Evolutionary conservation across 2,329 filamentous ascomycete species (phyloP).

Genomic region (Paraphoma chrysanthemicola): DNA sequence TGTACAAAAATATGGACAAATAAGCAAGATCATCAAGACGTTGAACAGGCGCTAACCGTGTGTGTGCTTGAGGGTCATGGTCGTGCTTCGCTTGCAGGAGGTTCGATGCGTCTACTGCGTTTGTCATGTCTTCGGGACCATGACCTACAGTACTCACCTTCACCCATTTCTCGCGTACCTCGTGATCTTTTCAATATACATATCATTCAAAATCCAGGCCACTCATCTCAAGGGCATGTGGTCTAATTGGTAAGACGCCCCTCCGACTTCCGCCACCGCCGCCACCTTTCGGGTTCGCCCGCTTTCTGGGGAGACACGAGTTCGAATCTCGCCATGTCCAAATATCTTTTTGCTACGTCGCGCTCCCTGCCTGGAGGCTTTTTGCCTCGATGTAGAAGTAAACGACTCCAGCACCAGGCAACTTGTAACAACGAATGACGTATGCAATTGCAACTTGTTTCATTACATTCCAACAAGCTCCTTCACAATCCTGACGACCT

Average conservation of each 20-base stretch:
- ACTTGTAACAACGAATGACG: too few relatives aligned
- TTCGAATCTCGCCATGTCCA: neutral
- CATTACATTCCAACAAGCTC: neutral
- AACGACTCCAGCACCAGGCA: neutral
- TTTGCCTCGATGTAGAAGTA: neutral
- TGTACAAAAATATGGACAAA: neutral
- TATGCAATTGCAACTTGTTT: neutral
- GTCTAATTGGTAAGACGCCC: neutral
- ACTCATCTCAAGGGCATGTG: neutral
- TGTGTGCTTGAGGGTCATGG: too few relatives aligned
- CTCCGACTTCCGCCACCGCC: neutral
- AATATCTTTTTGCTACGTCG: neutral
- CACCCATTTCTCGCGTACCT: neutral
- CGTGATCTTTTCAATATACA: neutral
- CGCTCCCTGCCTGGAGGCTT: neutral
- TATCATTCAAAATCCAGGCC: neutral
- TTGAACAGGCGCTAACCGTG: too few relatives aligned
- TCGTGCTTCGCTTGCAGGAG: too few relatives aligned
- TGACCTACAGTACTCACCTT: neutral
- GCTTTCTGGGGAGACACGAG: neutral
- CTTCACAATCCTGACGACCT: neutral
- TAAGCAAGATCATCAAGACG: too few relatives aligned
- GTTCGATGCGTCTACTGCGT: too few relatives aligned
- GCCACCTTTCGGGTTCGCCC: neutral
- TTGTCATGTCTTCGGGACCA: neutral